Evolutionary conservation across 169 alveolate genomes (phyloP), one percentile per base, ranked within the genome.

Genomic region (Plasmodium ovale): DNA sequence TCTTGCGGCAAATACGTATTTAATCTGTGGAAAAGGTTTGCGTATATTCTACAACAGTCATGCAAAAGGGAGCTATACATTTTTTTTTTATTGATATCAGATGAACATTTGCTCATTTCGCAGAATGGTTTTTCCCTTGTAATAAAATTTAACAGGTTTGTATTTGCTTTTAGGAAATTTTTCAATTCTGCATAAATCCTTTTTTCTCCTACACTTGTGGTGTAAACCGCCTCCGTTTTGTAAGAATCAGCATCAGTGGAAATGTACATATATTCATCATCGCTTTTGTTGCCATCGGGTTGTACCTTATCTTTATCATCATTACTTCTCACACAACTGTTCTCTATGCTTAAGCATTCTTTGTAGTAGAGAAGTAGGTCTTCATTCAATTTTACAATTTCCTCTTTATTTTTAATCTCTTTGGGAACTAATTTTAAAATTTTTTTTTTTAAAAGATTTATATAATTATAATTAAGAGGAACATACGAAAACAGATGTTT

Each of bases 231-330:
- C 33, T 82, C 90, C 14, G 68, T 65, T 82, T 82, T 82, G 35
- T 82, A 82, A 37, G 84, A 82, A 70, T 82, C 90, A 0, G 16
- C 72, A 53, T 82, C 90, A 35, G 85, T 82, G 12, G 90, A 82
- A 39, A 82, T 37, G 59, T 53, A 82, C 6, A 67, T 31, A 53
- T 29, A 82, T 67, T 82, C 90, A 27, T 72, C 87, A 56, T 31
- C 42, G 3, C 25, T 39, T 6, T 23, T 2, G n/a, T 65, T 21
- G 23, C 12, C 12, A 60, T 60, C n/a, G 44, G 7, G 0, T 14
- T 10, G 12, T 27, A 27, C 37, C 21, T 19, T 19, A 19, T 56
- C 29, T 19, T 0, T n/a, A 56, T 56, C 21, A 9, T 10, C 27
- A n/a, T 56, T 19, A 19, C 21, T 56, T 64, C 1, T 29, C 44